Base-by-base conservation (phyloP, 768 basidiomycete species). In the Paxillus rubicundulus region DNA sequence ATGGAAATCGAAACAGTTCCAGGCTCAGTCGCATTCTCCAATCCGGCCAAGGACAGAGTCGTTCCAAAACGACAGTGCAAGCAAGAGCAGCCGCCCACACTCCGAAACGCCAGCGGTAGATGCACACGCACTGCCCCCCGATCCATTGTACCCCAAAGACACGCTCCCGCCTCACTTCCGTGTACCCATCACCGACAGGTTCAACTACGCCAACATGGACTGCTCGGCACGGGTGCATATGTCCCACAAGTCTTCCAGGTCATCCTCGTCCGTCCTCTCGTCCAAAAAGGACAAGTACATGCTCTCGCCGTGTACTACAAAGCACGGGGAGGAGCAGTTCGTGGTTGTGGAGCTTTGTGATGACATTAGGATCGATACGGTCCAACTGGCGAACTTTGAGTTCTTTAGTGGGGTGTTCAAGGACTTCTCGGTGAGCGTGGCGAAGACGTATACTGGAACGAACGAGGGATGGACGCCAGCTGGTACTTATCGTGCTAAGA, bases 371-470 rank as follows among this genome's bases (percentile, higher is more conserved):
- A 94, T 98, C 61, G 96, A 98, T 67, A 96, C 93, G 0, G 86
- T 98, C 41, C 94, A 98, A 67, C 74, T 99, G 16, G 95, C 94
- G 53, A 96, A 98, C 65, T 97, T 91, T 65, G 96, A 99, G 73
- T 98, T 98, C 74, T 99, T 98, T 72, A 92, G 89, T 57, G 94
- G 95, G 2, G 89, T 97, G 13, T 95, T 98, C 75, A 89, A 89
- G 70, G 92, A 96, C 50, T 88, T 98, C 56, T 80, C 80, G 5
- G 85, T 98, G 43, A 89, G 87, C 67, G 92, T 83, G 8, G 85
- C 92, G 1, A 97, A 95, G 59, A 90, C 86, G 9, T 88, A 88
- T 57, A 79, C 80, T 8, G 79, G 76, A 17, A 77, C 77, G 37
- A 68, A 75, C 24, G 78, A 82, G 13, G 82, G 75, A 20, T 93